Conservation (phyloP, 2,329 filamentous ascomycete species). For the Didymella sp. region DNA sequence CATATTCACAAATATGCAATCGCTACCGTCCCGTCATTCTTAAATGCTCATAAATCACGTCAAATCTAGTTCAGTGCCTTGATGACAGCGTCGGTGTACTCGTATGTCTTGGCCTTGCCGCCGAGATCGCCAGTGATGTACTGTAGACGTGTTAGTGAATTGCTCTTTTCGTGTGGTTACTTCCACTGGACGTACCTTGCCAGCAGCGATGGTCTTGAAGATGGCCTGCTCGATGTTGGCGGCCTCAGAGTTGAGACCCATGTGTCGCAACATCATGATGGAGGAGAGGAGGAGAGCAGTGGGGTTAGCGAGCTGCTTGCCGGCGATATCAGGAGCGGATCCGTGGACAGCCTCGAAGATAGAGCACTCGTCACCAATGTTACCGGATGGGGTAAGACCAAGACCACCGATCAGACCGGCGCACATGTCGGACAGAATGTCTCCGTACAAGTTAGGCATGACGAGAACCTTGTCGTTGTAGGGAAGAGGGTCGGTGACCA, state of each 20-base stretch:
- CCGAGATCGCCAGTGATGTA: slow-evolving; percentile 93
- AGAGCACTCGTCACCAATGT: slow-evolving; percentile 98
- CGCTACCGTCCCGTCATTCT: slow-evolving; percentile 37
- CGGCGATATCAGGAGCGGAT: slow-evolving; percentile 94
- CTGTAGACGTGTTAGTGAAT: slow-evolving; percentile 47
- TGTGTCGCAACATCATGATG: slow-evolving; percentile 99
- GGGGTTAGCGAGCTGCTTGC: slow-evolving; percentile 95
- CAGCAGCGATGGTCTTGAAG: slow-evolving; percentile 93
- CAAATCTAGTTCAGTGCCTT: slow-evolving; percentile 58
- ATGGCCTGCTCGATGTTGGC: slow-evolving; percentile 90
- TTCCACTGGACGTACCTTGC: slow-evolving; percentile 68
- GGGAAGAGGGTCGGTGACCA: slow-evolving; percentile 92
- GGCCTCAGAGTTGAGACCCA: slow-evolving; percentile 87
- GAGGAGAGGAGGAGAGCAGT: slow-evolving; percentile 93
- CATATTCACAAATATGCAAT: slow-evolving; percentile 49
- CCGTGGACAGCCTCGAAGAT: slow-evolving; percentile 99
- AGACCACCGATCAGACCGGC: slow-evolving; percentile 97
- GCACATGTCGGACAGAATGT: slow-evolving; percentile 99
- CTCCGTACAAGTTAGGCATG: slow-evolving; percentile 97
- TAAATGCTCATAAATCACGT: slow-evolving; percentile 36
- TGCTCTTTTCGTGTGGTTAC: neutral
- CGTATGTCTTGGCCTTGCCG: slow-evolving; percentile 92
- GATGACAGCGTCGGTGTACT: slow-evolving; percentile 95
- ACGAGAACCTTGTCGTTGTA: slow-evolving; percentile 99
- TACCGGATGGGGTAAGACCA: slow-evolving; percentile 94